Percentiles rank a stretch among this genome's conserved stretches.
Conservation (phyloP, 208 protist species). For the Trypanosoma scelopori region DNA sequence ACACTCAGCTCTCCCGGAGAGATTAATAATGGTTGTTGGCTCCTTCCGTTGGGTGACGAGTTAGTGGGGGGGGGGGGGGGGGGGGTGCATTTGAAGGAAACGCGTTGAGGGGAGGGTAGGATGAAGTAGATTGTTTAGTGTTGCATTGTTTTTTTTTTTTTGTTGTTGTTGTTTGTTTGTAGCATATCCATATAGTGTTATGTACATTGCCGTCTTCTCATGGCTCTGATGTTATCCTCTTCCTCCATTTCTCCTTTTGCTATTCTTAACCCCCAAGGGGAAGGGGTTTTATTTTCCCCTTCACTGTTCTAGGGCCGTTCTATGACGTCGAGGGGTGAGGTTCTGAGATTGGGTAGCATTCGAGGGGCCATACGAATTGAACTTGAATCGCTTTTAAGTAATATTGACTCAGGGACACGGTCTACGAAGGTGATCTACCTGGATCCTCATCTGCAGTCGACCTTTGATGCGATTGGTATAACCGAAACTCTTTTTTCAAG, state of each 20-base stretch:
- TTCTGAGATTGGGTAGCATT: slow-evolving; percentile 20
- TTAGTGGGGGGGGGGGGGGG: slow-evolving; percentile 6
- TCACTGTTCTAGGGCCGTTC: background rate
- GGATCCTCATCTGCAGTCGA: slow-evolving; percentile 16
- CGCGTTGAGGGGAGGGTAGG: no score
- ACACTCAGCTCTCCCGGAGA: slow-evolving; percentile 75
- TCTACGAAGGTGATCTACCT: slow-evolving; percentile 22
- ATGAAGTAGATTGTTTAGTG: slow-evolving; percentile 6
- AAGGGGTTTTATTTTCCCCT: slow-evolving; percentile 1
- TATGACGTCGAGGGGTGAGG: slow-evolving; percentile 12
- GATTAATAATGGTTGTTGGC: slow-evolving; percentile 66
- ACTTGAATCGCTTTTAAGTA: slow-evolving; percentile 12
- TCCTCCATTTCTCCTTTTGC: slow-evolving; percentile 14
- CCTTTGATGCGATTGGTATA: slow-evolving; percentile 20
- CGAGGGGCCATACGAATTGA: slow-evolving; percentile 17
- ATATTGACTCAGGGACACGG: background rate
- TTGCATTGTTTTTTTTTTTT: no score
- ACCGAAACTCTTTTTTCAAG: slow-evolving; percentile 16
- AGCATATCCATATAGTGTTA: no score
- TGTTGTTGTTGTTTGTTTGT: no score
- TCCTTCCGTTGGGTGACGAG: slow-evolving; percentile 78
- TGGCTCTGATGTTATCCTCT: no score
- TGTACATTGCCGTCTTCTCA: no score
- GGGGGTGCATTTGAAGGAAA: no score
- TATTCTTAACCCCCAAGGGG: background rate